Base-by-base conservation (phyloP, 1,139 yeast genomes). In the Blastobotrys buckinghamii region DNA sequence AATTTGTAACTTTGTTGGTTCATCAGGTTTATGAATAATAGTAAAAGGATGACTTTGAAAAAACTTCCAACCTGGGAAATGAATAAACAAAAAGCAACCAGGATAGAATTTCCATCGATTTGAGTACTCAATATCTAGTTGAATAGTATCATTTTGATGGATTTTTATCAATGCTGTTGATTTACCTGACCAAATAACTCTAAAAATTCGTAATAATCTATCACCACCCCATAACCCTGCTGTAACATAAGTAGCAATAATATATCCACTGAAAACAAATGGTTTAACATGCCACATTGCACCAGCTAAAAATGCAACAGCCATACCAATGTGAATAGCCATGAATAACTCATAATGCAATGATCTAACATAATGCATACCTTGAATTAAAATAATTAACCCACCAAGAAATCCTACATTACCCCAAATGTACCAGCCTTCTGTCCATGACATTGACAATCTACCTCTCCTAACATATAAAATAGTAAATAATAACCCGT, bases 21-120 rank as follows among this genome's bases (percentile, higher is more conserved):
- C 59, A 9, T 29, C 53, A 10, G 53, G 47, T 27, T 48, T 39
- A 13, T 48, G 41, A 39, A 77, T 72, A 27, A 79, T 67, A 0
- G 88, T 79, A 58, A 83, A 83, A 0, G 90, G 90, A 64, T 84
- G 90, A 0, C 84, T 78, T 60, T 84, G 88, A 62, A 75, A 64
- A 38, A 77, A 74, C 41, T 70, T 63, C 32, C 53, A 55, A 32
- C 57, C 52, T 37, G 81, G 60, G 53, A 83, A 74, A 57, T 81
- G 77, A 42, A 83, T 64, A 58, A 74, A 83, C 1, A 77, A 79
- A 60, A 75, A 82, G 3, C 80, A 74, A 7, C 87, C 86, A 2
- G 86, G 81, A 44, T 62, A 63, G 13, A 73, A 61, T 43, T 66
- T 66, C 75, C 81, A 73, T 13, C 58, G 50, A 17, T 61, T 53